Evolutionary conservation across 352 stramenopile species (phyloP), one percentile per base, ranked within the genome.

Genomic region (Phytopythium ostracodes): DNA sequence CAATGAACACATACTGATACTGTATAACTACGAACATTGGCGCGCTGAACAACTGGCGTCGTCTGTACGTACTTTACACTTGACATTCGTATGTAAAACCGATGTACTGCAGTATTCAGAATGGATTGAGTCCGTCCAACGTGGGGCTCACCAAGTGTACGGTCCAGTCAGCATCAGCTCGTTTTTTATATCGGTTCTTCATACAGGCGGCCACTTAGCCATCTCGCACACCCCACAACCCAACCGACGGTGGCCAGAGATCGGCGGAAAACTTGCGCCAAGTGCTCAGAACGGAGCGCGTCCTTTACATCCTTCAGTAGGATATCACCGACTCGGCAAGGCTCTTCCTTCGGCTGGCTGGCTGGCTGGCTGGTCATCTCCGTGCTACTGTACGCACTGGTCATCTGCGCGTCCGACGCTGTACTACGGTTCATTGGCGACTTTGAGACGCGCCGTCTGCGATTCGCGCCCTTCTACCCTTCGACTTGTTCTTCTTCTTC

Each of bases 11-110:
- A 18, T 15, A 55, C 49, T 55, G 49, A 24, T 11, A 25, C 6
- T 22, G 18, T 11, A 24, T 2, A 22, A 25, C 42, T 56, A 42
- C 50, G 50, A 56, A 56, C 50, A 56, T 29, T 56, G 50, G 27
- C 50, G 50, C 6, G 29, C 50, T 25, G 6, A 42, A 18, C 27
- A 9, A 15, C 49, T 55, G 50, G 50, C 31, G 27, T 40, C 50
- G 27, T 56, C 27, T 18, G 22, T 1, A 20, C 24, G 46, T 52
- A 2, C 18, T 2, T 17, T 56, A 9, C 50, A 42, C 31, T 56
- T 36, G 50, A 5, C 18, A 2, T 42, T 22, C 27, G 29, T 42
- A 40, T 55, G 47, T 15, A 15, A 2, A 6, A 44, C 12, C 4
- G 9, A 0, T 27, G 43, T 2, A 50, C 40, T 14, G 38, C n/a